phyloP scores from a whole-genome alignment of 306 rosid genomes.

The Elaeagnus macrophylla region DNA sequence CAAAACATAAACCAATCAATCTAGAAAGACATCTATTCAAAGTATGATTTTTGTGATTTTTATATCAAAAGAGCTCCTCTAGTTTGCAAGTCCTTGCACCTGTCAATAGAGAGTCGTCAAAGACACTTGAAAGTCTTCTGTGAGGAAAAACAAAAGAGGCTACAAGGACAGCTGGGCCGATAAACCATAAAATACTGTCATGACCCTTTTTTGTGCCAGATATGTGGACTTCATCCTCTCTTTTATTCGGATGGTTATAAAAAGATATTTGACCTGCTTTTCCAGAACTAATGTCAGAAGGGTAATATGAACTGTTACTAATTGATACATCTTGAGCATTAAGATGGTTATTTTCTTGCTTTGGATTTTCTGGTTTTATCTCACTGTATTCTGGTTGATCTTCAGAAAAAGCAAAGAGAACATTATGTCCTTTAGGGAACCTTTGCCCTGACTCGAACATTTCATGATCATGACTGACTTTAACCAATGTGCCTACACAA shows the following conservation, averaged over 20 bases:
- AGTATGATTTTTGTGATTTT: neutral
- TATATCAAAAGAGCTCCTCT: no score
- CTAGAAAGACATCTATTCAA: constrained; percentile 7
- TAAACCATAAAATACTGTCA: constrained; percentile 62
- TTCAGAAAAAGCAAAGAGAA: constrained; percentile 58
- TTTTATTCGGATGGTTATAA: constrained; percentile 54
- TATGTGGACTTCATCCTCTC: constrained; percentile 28
- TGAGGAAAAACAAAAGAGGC: constrained; percentile 95
- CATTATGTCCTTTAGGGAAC: constrained; percentile 32
- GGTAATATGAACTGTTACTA: constrained; percentile 30
- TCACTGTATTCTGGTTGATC: constrained; percentile 45
- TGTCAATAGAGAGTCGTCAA: constrained; percentile 93
- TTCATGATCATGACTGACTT: constrained; percentile 34
- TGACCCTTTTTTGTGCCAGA: constrained; percentile 36
- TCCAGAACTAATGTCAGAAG: constrained; percentile 51
- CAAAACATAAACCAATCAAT: constrained; percentile 13
- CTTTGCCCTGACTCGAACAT: constrained; percentile 31
- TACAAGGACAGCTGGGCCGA: constrained; percentile 83
- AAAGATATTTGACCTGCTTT: constrained; percentile 78
- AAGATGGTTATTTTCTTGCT: constrained; percentile 29
- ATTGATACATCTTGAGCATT: constrained; percentile 32
- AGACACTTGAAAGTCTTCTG: constrained; percentile 57
- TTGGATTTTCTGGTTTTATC: constrained; percentile 28
- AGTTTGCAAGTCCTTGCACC: constrained; percentile 37
- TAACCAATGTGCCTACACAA: constrained; percentile 42